Percentiles rank a stretch among this genome's conserved stretches.
phyloP scores from a whole-genome alignment of 495 filamentous ascomycete species.

The Aspergillus nidulans region DNA sequence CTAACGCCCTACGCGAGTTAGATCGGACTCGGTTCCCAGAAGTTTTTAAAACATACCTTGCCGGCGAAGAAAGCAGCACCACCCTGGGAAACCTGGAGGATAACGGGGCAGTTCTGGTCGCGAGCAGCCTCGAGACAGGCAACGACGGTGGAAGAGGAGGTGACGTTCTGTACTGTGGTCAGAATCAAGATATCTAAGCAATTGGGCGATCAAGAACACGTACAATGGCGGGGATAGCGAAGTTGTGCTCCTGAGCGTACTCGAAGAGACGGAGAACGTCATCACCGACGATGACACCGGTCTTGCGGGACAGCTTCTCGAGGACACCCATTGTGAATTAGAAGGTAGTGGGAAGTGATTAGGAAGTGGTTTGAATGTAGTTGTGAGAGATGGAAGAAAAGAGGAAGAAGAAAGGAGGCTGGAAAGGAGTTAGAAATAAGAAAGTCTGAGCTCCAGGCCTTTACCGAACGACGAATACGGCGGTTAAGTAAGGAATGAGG shows the following conservation, averaged over 20 bases:
- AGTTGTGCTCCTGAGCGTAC: constrained; percentile 77
- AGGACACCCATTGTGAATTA: constrained; percentile 56
- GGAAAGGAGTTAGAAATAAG: constrained; percentile 14
- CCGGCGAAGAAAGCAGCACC: constrained; percentile 93
- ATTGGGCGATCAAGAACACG: constrained; percentile 25
- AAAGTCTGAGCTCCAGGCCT: constrained; percentile 11
- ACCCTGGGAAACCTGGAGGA: constrained; percentile 89
- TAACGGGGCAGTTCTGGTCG: constrained; percentile 80
- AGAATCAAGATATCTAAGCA: not conserved
- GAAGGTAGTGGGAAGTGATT: constrained; percentile 1
- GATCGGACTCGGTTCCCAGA: not conserved
- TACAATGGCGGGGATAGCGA: constrained; percentile 88
- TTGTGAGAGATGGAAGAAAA: constrained; percentile 10
- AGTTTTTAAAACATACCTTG: constrained; percentile 49
- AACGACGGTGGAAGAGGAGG: constrained; percentile 84
- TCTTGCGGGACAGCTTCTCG: constrained; percentile 68
- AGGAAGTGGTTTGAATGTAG: constrained; percentile 4
- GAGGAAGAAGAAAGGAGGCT: constrained; percentile 8
- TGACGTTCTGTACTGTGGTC: constrained; percentile 59
- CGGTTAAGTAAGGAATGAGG: constrained; percentile 21
- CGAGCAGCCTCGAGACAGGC: constrained; percentile 89
- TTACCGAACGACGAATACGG: constrained; percentile 30
- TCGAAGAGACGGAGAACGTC: constrained; percentile 78
- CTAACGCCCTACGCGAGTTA: constrained; percentile 57
- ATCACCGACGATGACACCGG: constrained; percentile 82